Base-by-base conservation (phyloP, 2,329 filamentous ascomycete species). In the Fusarium sp. region DNA sequence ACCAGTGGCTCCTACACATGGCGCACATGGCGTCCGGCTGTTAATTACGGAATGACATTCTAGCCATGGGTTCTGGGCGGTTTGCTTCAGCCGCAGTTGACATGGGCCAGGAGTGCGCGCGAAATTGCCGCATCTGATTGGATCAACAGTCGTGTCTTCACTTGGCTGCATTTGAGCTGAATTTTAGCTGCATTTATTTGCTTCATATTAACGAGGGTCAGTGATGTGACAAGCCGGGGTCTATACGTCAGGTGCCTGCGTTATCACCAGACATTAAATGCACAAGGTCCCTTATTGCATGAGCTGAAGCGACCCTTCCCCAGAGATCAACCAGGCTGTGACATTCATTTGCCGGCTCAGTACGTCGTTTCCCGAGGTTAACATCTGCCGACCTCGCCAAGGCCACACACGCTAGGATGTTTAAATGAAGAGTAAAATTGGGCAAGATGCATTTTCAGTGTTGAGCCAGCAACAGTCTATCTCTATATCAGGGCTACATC, bases 391-490 rank as follows among this genome's bases (percentile, higher is more conserved):
- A 48, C 7, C 43, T 7, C 16, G 16, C 6, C 14, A 18, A 37
- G 8, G 35, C 24, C 8, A 3, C 48, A 31, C 8, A n/a, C n/a
- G 48, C 3, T n/a, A n/a, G 24, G 13, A n/a, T 29, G 48, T n/a
- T 52, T n/a, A 16, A 29, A n/a, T n/a, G 24, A 29, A 31, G 45
- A 20, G n/a, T 14, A 20, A 20, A 43, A 13, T 43, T 29, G 24
- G 24, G 48, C 24, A 52, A 29, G 48, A 29, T 52, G 24, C 6
- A 52, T 52, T 29, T 29, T 6, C 2, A 41, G 35, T 58, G 54
- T 58, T 58, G 54, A 39, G 6, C 54, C 54, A 58, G 54, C 54
- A 58, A 58, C 54, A 58, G 24, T 57, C 54, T 57, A 57, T 37
- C 31, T 57, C 13, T 57, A 22, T 37, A 57, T 37, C 14, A 37